phyloP scores from a whole-genome alignment of 202 grass and related monocot species.

The Musa balbisiana region DNA sequence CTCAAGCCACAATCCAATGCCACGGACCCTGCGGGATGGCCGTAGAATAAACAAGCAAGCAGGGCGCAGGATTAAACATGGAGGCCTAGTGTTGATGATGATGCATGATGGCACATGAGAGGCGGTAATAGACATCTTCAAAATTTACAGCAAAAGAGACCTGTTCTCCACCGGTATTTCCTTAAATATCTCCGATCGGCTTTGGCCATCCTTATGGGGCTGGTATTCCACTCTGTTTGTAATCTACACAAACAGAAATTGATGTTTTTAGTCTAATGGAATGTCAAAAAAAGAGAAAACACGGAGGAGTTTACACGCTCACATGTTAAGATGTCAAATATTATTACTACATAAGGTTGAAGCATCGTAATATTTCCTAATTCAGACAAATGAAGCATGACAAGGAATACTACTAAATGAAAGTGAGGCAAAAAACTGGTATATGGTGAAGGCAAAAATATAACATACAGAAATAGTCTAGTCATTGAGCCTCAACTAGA shows the following conservation, averaged over 20 bases:
- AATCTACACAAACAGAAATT: conserved; percentile 4
- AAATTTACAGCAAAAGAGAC: not conserved
- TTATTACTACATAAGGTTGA: too few relatives aligned
- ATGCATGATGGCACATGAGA: not conserved
- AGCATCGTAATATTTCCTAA: too few relatives aligned
- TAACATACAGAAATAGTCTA: too few relatives aligned
- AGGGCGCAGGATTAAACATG: not conserved
- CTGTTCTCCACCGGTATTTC: not conserved
- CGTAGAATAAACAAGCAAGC: not conserved
- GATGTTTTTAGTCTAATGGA: not conserved
- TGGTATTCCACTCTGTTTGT: conserved; percentile 24
- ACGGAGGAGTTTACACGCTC: not conserved
- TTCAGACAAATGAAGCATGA: too few relatives aligned
- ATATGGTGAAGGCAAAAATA: not conserved
- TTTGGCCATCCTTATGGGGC: conserved; percentile 16
- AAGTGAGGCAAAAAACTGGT: too few relatives aligned
- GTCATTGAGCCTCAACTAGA: too few relatives aligned
- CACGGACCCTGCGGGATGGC: too few relatives aligned
- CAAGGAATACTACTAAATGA: too few relatives aligned
- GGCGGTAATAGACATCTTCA: not conserved
- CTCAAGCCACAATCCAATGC: too few relatives aligned
- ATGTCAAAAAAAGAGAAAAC: not conserved
- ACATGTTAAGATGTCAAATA: too few relatives aligned
- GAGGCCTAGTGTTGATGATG: not conserved
- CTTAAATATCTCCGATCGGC: not conserved